Percentiles rank a stretch among this genome's conserved stretches.
Conservation (phyloP, 176 grass and related monocot species). For the Oryza rufipogon region DNA sequence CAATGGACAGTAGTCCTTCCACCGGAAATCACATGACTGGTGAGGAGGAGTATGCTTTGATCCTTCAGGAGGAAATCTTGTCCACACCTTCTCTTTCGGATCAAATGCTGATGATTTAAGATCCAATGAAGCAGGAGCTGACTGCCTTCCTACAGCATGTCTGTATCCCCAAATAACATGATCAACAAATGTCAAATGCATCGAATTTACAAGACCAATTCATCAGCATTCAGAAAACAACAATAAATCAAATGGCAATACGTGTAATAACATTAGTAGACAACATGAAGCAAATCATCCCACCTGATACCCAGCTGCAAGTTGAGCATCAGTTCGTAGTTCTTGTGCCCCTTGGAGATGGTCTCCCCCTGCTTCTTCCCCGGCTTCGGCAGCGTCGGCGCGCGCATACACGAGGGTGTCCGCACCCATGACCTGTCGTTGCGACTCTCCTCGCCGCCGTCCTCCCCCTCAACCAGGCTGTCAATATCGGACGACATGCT, state of each 20-base stretch:
- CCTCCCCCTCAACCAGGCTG: constrained; percentile 13
- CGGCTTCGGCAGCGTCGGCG: constrained; percentile 34
- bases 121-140: constrained; percentile 57
- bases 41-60: constrained; percentile 82
- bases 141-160: constrained; percentile 77
- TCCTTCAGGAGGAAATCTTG: constrained; percentile 82
- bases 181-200: neutral
- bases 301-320: constrained; percentile 90
- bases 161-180: constrained; percentile 35
- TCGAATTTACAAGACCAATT: neutral
- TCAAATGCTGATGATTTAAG: constrained; percentile 85
- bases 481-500: constrained; percentile 48
- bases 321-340: constrained; percentile 96
- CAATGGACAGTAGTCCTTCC: constrained; percentile 90
- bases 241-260: neutral
- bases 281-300: neutral
- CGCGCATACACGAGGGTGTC: constrained; percentile 44
- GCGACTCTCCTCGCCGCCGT: constrained; percentile 8
- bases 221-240: neutral
- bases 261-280: neutral
- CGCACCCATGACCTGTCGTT: constrained; percentile 5
- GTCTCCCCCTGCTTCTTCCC: constrained; percentile 87
- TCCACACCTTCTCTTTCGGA: constrained; percentile 94
- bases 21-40: constrained; percentile 77
- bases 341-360: constrained; percentile 88